Conservation (phyloP, 805 yeast species). For the Suhomyces faveliae region DNA sequence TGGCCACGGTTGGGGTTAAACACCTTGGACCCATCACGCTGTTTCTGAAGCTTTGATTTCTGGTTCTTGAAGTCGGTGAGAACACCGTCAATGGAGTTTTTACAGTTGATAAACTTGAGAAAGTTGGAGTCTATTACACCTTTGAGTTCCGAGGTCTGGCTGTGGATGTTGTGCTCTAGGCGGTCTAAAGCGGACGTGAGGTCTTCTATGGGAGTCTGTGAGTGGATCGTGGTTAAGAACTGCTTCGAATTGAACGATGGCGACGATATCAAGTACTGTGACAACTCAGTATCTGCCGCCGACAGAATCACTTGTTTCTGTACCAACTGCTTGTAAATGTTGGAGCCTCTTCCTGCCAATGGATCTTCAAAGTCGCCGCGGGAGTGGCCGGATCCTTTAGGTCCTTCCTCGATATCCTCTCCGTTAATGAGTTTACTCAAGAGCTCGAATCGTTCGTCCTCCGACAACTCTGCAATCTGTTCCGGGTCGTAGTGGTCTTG, state of each 20-base stretch:
- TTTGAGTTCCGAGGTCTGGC: constrained; percentile 37
- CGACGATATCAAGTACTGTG: constrained; percentile 35
- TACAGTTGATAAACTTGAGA: constrained; percentile 35
- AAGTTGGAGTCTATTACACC: constrained; percentile 37
- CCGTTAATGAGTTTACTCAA: constrained; percentile 25
- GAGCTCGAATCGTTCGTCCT: constrained; percentile 31
- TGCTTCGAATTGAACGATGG: constrained; percentile 35
- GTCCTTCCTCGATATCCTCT: constrained; percentile 1
- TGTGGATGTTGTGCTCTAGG: constrained; percentile 34
- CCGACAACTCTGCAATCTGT: constrained; percentile 18
- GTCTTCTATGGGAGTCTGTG: constrained; percentile 36
- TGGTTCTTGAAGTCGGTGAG: constrained; percentile 31
- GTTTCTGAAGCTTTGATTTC: constrained; percentile 36
- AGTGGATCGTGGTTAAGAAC: constrained; percentile 36
- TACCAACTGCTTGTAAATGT: constrained; percentile 28
- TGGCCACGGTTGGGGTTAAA: constrained; percentile 34
- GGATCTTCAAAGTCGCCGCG: constrained; percentile 32
- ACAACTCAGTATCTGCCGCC: constrained; percentile 28
- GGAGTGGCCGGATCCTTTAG: not conserved
- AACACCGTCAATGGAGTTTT: constrained; percentile 38
- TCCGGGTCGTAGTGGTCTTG: constrained; percentile 17
- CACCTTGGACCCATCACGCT: constrained; percentile 32
- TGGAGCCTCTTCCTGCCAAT: constrained; percentile 28
- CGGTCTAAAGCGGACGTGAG: constrained; percentile 27
- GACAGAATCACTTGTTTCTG: constrained; percentile 23